Percentiles rank a stretch among this genome's conserved stretches.
phyloP scores from a whole-genome alignment of 768 basidiomycete genomes.

The Phaffia australis region DNA sequence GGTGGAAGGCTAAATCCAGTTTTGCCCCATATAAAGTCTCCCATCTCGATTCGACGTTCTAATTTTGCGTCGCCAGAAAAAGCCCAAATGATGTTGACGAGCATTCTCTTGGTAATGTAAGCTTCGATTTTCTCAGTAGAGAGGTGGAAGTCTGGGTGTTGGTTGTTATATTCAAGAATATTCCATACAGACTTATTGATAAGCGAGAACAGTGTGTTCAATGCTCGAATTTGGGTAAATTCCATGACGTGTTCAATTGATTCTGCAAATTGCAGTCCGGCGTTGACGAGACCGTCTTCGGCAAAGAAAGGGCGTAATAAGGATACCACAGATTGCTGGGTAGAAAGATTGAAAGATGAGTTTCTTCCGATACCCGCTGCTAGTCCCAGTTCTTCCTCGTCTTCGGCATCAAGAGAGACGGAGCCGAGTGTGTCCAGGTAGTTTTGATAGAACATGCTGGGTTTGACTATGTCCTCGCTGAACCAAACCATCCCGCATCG shows the following conservation, averaged over 20 bases:
- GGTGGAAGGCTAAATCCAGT: conserved; percentile 84
- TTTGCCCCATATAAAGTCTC: conserved; percentile 69
- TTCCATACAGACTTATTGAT: conserved; percentile 92
- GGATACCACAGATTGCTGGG: conserved; percentile 62
- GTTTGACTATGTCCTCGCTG: conserved; percentile 87
- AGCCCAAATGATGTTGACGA: conserved; percentile 92
- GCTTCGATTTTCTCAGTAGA: conserved; percentile 71
- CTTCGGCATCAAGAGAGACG: conserved; percentile 73
- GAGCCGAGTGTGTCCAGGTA: conserved; percentile 68
- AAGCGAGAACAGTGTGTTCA: conserved; percentile 92
- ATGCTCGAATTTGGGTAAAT: conserved; percentile 79
- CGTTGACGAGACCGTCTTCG: conserved; percentile 66
- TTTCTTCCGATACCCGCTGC: conserved; percentile 20
- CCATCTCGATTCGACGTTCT: conserved; percentile 76
- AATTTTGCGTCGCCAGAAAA: conserved; percentile 94
- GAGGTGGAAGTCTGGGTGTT: conserved; percentile 91
- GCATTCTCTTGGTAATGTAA: conserved; percentile 77
- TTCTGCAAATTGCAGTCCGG: conserved; percentile 66
- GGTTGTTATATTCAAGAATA: conserved; percentile 84
- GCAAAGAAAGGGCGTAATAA: conserved; percentile 74
- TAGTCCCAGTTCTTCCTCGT: conserved; percentile 51
- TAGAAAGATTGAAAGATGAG: conserved; percentile 47
- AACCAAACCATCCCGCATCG: conserved; percentile 99
- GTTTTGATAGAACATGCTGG: conserved; percentile 80
- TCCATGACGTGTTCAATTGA: conserved; percentile 98